These are phyloP conservation scores for Gypsophila paniculata DNA, from an alignment of 179 eudicot genomes.

Conservation along the genomic window DNA sequence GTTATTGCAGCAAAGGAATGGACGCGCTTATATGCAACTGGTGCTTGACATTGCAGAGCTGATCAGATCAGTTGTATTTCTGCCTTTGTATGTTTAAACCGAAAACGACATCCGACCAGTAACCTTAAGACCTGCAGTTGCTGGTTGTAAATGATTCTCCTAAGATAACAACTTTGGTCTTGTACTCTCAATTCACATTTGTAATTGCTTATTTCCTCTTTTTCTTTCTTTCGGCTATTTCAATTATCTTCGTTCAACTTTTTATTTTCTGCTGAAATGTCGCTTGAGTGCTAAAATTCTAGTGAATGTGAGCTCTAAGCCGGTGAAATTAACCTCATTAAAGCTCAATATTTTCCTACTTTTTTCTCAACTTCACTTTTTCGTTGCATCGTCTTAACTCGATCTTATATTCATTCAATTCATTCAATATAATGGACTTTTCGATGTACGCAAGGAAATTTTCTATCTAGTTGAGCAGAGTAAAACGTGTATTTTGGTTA, in stretches of 20 bases:
- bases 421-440: no score
- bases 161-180: constrained; percentile 14
- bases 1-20: constrained; percentile 68
- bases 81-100: constrained; percentile 25
- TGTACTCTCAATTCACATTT: constrained; percentile 17
- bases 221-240: not conserved
- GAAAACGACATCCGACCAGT: constrained; percentile 8
- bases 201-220: constrained; percentile 15
- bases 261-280: not conserved
- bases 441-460: no score
- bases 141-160: constrained; percentile 36
- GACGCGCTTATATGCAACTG: constrained; percentile 86
- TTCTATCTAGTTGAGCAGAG: no score
- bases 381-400: no score
- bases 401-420: no score
- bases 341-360: not conserved
- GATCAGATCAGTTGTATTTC: constrained; percentile 14
- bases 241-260: not conserved
- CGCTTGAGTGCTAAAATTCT: not conserved
- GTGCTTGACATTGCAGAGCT: constrained; percentile 45
- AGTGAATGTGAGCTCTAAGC: not conserved
- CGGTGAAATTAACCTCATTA: not conserved
- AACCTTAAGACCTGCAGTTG: constrained; percentile 27
- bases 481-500: no score
- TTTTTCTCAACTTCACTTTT: no score